A percentile compares a stretch with the other conserved stretches of the same genome.
Evolutionary conservation across 768 basidiomycete genomes (phyloP).

Genomic region (Royoungia palumana): DNA sequence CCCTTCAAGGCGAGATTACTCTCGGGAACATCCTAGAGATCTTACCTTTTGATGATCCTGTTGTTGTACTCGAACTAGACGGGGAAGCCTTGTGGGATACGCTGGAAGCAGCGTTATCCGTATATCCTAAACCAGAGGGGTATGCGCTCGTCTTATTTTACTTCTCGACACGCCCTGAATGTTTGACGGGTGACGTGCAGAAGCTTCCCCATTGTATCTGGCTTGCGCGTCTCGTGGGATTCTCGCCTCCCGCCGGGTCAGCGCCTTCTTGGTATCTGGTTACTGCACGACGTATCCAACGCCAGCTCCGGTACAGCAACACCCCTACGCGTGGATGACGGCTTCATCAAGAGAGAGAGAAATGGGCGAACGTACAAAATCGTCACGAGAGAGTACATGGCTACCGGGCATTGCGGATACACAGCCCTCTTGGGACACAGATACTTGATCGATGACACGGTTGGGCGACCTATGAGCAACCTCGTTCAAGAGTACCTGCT

Average conservation of each 20-base stretch:
- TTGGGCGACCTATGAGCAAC: conserved; percentile 67
- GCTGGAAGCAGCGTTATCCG: conserved; percentile 63
- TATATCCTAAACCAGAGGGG: conserved; percentile 90
- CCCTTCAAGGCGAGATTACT: conserved; percentile 39
- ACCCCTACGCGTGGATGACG: conserved; percentile 38
- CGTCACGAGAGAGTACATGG: conserved; percentile 80
- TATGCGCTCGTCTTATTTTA: conserved; percentile 19
- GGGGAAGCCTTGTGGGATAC: conserved; percentile 74
- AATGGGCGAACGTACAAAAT: conserved; percentile 57
- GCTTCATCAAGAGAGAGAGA: conserved; percentile 48
- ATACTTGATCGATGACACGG: conserved; percentile 75
- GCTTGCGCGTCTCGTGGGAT: conserved; percentile 79
- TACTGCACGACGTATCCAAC: conserved; percentile 36
- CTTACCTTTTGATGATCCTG: conserved; percentile 78
- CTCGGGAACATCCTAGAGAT: conserved; percentile 84
- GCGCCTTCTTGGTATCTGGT: conserved; percentile 67
- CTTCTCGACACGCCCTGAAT: too few relatives aligned
- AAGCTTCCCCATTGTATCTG: conserved; percentile 84
- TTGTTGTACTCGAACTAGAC: conserved; percentile 76
- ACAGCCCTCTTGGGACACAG: conserved; percentile 55
- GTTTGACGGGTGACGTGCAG: conserved; percentile 33
- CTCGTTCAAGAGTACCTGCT: conserved; percentile 79
- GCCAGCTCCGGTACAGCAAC: conserved; percentile 7
- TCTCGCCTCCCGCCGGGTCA: conserved; percentile 63
- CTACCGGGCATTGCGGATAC: conserved; percentile 78